A percentile compares a stretch with the other conserved stretches of the same genome.
These are phyloP conservation scores for Metschnikowia hibisci DNA, from an alignment of 805 yeast species.

Conservation along the genomic window DNA sequence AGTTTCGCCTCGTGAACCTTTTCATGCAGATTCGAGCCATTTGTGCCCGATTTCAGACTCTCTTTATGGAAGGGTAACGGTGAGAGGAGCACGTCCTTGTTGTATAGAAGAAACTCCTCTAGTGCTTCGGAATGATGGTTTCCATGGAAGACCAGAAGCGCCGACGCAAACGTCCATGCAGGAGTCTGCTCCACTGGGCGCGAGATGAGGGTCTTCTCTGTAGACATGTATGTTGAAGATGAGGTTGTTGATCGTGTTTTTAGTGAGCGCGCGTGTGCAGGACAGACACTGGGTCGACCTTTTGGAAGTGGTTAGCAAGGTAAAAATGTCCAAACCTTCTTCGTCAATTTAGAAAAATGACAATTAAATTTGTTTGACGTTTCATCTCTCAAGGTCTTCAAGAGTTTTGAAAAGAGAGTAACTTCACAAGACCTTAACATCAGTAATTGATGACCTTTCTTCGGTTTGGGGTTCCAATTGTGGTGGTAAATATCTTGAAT, in stretches of 20 bases:
- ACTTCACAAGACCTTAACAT: too few species aligned
- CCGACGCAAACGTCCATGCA: constrained; percentile 39
- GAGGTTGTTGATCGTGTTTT: neutral
- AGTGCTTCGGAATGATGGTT: constrained; percentile 32
- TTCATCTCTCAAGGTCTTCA: too few species aligned
- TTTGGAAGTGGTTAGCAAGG: too few species aligned
- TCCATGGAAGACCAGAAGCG: constrained; percentile 19
- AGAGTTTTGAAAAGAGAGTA: too few species aligned
- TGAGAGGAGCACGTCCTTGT: constrained; percentile 26
- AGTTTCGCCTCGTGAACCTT: constrained; percentile 4
- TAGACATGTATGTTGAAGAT: neutral
- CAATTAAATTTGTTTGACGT: too few species aligned
- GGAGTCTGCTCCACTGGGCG: constrained; percentile 17
- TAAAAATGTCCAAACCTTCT: too few species aligned
- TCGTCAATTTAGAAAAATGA: too few species aligned
- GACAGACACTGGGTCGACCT: neutral
- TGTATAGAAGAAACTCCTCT: constrained; percentile 37
- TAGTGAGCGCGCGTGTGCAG: neutral
- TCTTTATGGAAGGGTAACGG: constrained; percentile 27
- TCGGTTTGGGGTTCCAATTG: too few species aligned
- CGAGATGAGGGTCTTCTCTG: neutral
- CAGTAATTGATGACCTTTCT: too few species aligned
- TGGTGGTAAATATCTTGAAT: too few species aligned
- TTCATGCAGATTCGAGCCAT: neutral
- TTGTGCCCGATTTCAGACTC: neutral